A percentile compares a stretch with the other conserved stretches of the same genome.
phyloP scores from a whole-genome alignment of 2,329 filamentous ascomycete species.

The Fusarium neocosmosporiellum region DNA sequence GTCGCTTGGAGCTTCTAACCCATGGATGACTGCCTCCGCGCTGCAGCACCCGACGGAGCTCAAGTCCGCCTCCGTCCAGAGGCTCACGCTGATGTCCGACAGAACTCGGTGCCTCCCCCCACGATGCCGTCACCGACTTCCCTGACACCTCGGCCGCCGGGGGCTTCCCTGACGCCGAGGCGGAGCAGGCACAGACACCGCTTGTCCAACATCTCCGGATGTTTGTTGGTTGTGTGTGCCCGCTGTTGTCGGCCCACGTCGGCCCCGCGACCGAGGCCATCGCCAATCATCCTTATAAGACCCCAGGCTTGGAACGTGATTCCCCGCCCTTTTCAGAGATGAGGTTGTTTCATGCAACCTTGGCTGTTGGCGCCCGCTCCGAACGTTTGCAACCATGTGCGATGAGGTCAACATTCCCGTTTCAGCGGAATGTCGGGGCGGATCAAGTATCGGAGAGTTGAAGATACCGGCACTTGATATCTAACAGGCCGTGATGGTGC shows the following conservation, averaged over 20 bases:
- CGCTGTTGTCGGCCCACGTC: constrained; percentile 77
- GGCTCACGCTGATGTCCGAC: constrained; percentile 24
- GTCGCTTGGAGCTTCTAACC: constrained; percentile 76
- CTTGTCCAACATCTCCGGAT: constrained; percentile 79
- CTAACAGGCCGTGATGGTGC: not conserved
- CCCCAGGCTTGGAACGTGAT: constrained; percentile 72
- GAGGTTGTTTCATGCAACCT: constrained; percentile 82
- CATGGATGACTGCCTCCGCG: constrained; percentile 72
- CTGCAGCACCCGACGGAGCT: constrained; percentile 71
- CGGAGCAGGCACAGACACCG: constrained; percentile 76
- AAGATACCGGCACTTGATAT: constrained; percentile 61
- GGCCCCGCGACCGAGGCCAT: constrained; percentile 79
- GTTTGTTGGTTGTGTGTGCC: constrained; percentile 92
- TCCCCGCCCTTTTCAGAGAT: constrained; percentile 82
- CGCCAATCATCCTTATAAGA: constrained; percentile 88
- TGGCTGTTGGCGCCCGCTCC: constrained; percentile 80
- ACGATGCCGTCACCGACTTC: constrained; percentile 79
- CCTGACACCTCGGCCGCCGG: constrained; percentile 68
- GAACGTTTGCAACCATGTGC: constrained; percentile 69
- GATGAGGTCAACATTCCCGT: constrained; percentile 75
- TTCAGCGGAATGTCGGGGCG: constrained; percentile 86
- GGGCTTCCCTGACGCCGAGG: constrained; percentile 71
- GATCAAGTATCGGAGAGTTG: constrained; percentile 83
- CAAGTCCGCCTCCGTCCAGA: constrained; percentile 23
- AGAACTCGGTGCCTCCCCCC: constrained; percentile 77